A percentile compares a stretch with the other conserved stretches of the same genome.
Evolutionary conservation across 768 basidiomycete species (phyloP).

Genomic region (Russula foetens): DNA sequence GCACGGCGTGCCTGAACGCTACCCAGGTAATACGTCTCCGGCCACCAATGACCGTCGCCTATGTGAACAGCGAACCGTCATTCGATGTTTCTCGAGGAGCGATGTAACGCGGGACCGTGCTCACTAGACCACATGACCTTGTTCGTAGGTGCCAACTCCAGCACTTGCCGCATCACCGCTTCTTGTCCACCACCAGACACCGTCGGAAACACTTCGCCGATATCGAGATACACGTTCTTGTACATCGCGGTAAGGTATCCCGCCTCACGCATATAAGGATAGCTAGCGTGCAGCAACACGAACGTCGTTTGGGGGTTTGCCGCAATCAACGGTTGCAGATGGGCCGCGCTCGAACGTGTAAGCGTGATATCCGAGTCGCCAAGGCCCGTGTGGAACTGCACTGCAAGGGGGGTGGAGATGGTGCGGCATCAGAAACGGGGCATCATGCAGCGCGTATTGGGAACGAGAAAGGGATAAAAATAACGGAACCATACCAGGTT

Average conservation of each 20-base stretch:
- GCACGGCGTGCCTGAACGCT: slow-evolving; percentile 54
- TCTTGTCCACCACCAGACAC: slow-evolving; percentile 58
- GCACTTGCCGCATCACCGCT: slow-evolving; percentile 46
- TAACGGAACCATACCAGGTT: slow-evolving; percentile 42
- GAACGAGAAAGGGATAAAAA: background rate
- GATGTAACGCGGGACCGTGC: slow-evolving; percentile 24
- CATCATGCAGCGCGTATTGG: background rate
- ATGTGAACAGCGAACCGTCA: background rate
- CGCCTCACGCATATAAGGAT: slow-evolving; percentile 71
- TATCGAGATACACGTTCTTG: slow-evolving; percentile 68
- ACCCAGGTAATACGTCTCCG: slow-evolving; percentile 67
- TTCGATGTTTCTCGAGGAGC: background rate
- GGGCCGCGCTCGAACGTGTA: slow-evolving; percentile 49
- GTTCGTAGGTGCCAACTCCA: slow-evolving; percentile 68
- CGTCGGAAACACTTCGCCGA: slow-evolving; percentile 71
- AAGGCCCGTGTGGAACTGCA: slow-evolving; percentile 80
- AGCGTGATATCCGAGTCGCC: slow-evolving; percentile 68
- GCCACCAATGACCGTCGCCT: slow-evolving; percentile 70
- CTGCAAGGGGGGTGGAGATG: slow-evolving; percentile 31
- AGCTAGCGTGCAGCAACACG: slow-evolving; percentile 68
- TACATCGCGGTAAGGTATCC: slow-evolving; percentile 70
- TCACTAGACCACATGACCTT: slow-evolving; percentile 79
- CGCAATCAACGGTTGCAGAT: slow-evolving; percentile 61
- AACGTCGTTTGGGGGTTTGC: slow-evolving; percentile 51
- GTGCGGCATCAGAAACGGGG: background rate